Evolutionary conservation across 257 asterid species (phyloP).

Genomic region (Scutellaria minor): DNA sequence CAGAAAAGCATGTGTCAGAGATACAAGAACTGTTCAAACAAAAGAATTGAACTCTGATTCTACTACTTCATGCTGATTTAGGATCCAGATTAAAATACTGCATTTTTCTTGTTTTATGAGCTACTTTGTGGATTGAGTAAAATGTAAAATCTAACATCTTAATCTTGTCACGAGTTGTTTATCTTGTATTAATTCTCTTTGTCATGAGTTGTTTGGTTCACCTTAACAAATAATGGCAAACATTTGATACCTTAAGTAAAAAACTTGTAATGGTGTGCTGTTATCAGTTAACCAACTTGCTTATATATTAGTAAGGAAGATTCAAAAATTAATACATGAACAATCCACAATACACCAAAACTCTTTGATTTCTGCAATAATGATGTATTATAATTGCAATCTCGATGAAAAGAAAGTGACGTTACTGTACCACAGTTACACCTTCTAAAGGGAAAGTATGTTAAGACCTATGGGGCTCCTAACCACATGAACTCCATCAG

Average conservation of each 20-base stretch:
- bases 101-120: constrained; percentile 3
- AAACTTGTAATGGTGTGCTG: not conserved
- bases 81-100: constrained; percentile 1
- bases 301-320: not conserved
- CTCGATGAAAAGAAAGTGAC: not conserved
- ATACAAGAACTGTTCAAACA: not conserved
- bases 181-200: not conserved
- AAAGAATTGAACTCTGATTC: not conserved
- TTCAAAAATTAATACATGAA: not conserved
- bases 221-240: not conserved
- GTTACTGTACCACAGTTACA: not conserved
- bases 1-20: not conserved
- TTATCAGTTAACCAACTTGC: not conserved
- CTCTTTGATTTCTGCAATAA: not conserved
- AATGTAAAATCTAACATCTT: not conserved
- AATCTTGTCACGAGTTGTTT: not conserved
- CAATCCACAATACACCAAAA: not conserved
- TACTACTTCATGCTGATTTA: no score
- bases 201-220: not conserved
- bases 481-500: constrained; percentile 54
- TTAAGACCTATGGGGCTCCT: constrained; percentile 61
- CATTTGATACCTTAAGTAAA: not conserved
- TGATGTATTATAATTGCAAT: constrained; percentile 6
- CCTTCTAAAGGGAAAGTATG: constrained; percentile 42
- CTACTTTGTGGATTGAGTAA: not conserved